Conservation (phyloP, 192 early-diverging fungal genomes). For the Entomortierella beljakovae region DNA sequence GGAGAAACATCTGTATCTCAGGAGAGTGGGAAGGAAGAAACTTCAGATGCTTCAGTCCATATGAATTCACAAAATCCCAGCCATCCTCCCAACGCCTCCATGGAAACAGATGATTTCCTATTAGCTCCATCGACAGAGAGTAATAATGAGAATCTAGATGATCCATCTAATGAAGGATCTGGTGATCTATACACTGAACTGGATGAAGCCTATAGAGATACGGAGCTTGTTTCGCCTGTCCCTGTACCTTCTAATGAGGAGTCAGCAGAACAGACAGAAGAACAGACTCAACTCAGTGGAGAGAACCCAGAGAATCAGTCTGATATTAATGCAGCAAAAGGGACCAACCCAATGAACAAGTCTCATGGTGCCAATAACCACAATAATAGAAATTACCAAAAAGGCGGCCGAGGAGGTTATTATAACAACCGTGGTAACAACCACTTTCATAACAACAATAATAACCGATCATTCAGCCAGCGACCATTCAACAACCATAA, state of each 20-base stretch:
- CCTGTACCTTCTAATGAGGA: slow-evolving; percentile 13
- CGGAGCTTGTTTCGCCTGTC: slow-evolving; percentile 12
- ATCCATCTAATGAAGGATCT: neutral
- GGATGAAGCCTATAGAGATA: slow-evolving; percentile 25
- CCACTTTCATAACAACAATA: slow-evolving; percentile 7
- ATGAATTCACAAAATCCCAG: neutral
- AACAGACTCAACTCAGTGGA: neutral
- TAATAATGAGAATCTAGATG: neutral
- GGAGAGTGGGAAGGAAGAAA: neutral
- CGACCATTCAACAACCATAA: slow-evolving; percentile 7
- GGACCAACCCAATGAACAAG: too few relatives aligned
- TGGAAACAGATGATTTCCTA: slow-evolving; percentile 19
- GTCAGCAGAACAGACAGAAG: neutral
- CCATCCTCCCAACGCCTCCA: slow-evolving; percentile 2
- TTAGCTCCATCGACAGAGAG: neutral
- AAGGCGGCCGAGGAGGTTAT: slow-evolving; percentile 17
- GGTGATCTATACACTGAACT: slow-evolving; percentile 30
- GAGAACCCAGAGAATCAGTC: slow-evolving; percentile 5
- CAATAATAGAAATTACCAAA: neutral
- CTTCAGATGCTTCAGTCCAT: neutral
- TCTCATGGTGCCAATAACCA: too few relatives aligned
- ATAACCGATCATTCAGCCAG: slow-evolving; percentile 7
- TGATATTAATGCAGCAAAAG: neutral
- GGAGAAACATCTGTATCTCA: neutral
- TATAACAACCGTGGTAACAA: slow-evolving; percentile 4